Conservation (phyloP, 139 green algal species). For the Asterochloris sp. region DNA sequence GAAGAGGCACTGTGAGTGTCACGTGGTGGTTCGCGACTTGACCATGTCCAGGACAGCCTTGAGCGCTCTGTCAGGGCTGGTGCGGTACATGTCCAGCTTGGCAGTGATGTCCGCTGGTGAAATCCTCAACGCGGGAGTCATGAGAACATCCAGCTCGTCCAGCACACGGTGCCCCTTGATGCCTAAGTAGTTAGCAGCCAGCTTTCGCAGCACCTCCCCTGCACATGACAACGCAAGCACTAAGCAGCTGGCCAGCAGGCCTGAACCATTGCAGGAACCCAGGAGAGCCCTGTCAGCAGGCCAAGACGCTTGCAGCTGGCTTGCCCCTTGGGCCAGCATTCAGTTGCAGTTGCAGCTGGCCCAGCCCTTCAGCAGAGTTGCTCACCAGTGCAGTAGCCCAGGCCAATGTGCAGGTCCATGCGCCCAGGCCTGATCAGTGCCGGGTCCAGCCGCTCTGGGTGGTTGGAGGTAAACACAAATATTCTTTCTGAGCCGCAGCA, state of each 20-base stretch:
- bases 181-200: not conserved
- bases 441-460: conserved; percentile 63
- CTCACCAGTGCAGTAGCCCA: not conserved
- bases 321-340: no score
- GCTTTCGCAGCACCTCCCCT: not conserved
- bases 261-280: no score
- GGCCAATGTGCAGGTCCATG: conserved; percentile 42
- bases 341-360: no score
- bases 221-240: not conserved
- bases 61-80: not conserved
- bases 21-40: not conserved
- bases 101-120: not conserved
- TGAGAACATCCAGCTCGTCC: not conserved
- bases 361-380: no score
- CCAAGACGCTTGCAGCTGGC: no score
- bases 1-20: no score
- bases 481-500: conserved; percentile 18
- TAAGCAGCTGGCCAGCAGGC: no score
- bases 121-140: not conserved
- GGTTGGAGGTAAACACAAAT: conserved; percentile 61
- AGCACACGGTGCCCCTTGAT: not conserved
- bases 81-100: not conserved
- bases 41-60: not conserved
- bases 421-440: conserved; percentile 65
- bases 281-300: no score